Conservation (phyloP, 306 rosid species). For the Sicyos baderoa region DNA sequence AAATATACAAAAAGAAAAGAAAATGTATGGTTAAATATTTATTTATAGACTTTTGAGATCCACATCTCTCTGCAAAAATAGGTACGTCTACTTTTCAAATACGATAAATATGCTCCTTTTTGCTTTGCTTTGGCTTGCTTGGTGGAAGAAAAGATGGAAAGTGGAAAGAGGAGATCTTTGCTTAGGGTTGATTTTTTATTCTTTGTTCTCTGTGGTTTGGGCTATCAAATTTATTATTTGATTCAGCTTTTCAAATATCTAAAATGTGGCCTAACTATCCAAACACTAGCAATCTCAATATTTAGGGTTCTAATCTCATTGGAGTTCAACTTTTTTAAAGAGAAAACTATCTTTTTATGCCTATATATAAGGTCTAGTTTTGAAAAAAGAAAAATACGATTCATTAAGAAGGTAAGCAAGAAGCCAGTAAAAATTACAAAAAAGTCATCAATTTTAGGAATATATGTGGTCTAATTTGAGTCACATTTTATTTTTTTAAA, state of each 20-base stretch:
- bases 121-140: not conserved
- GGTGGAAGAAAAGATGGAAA: not conserved
- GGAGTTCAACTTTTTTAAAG: too few relatives aligned
- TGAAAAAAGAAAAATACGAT: too few relatives aligned
- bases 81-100: slow-evolving; percentile 13
- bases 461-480: too few relatives aligned
- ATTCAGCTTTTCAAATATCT: not conserved
- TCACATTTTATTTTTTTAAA: too few relatives aligned
- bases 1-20: not conserved
- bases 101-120: slow-evolving; percentile 6
- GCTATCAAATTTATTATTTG: not conserved
- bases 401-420: too few relatives aligned
- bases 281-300: not conserved
- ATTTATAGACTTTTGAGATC: not conserved
- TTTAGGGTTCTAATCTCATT: too few relatives aligned
- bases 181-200: slow-evolving; percentile 1
- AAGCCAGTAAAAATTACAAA: too few relatives aligned
- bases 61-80: slow-evolving; percentile 6
- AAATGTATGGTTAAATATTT: slow-evolving; percentile 3
- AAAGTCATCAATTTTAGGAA: too few relatives aligned
- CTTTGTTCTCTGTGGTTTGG: not conserved
- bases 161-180: not conserved
- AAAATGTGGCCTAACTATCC: not conserved
- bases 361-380: too few relatives aligned
- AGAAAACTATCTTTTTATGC: too few relatives aligned